Evolutionary conservation across 2,329 filamentous ascomycete genomes (phyloP).

Genomic region (Thyridium curvatum): DNA sequence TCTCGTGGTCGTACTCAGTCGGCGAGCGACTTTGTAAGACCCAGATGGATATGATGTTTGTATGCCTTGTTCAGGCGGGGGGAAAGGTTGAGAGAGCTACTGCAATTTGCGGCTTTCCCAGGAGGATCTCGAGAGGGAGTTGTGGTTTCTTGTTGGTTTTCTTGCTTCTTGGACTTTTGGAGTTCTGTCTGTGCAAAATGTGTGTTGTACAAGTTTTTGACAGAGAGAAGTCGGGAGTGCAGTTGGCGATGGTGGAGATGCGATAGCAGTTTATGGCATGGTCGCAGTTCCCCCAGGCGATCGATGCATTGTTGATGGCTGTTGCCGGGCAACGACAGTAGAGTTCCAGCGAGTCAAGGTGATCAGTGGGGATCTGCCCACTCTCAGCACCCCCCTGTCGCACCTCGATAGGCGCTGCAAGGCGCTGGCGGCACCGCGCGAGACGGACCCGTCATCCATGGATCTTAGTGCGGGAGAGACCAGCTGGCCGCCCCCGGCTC

Average conservation of each 20-base stretch:
- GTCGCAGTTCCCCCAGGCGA: neutral
- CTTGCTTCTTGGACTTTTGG: neutral
- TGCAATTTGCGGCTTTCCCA: neutral
- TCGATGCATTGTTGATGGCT: constrained; percentile 8
- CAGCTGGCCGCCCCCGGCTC: no score
- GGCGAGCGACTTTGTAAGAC: constrained; percentile 28
- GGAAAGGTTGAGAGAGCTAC: neutral
- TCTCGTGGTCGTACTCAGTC: constrained; percentile 41
- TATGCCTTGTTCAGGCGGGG: constrained; percentile 1
- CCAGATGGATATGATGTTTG: neutral
- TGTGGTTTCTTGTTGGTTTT: constrained; percentile 1
- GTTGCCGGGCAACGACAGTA: constrained; percentile 13
- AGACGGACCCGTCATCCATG: no score
- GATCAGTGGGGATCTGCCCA: no score
- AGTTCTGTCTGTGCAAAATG: neutral
- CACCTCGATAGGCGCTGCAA: no score
- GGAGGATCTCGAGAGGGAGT: neutral
- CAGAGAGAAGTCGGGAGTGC: neutral
- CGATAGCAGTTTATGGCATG: constrained; percentile 12
- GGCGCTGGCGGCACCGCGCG: no score
- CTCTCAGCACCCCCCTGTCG: no score
- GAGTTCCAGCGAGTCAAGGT: neutral
- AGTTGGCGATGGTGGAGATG: constrained; percentile 2
- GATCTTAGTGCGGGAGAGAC: no score
- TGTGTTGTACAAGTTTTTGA: neutral